A percentile compares a stretch with the other conserved stretches of the same genome.
phyloP scores from a whole-genome alignment of 1,284 basidiomycete genomes.

The Xerocomus subilludens region DNA sequence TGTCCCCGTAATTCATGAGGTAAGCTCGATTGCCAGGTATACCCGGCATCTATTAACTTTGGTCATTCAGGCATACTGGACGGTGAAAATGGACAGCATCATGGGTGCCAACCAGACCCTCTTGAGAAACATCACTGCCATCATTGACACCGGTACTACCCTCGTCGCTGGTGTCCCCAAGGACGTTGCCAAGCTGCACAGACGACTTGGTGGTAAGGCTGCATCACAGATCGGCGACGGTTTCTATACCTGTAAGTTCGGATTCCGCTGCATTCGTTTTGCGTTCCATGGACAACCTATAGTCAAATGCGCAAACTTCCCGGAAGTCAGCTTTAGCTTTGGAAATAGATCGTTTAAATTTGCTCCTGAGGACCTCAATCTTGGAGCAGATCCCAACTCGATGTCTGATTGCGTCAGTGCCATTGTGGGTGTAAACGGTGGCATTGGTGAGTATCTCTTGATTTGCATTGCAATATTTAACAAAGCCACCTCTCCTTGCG shows the following conservation, averaged over 20 bases:
- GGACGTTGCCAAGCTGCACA: slow-evolving; percentile 22
- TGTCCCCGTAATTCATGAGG: too few species aligned
- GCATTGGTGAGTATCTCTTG: too few species aligned
- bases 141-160: slow-evolving; percentile 64
- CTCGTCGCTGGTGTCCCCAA: slow-evolving; percentile 55
- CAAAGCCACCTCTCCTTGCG: too few species aligned
- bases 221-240: slow-evolving; percentile 10
- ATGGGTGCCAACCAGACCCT: slow-evolving; percentile 40
- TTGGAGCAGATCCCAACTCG: too few species aligned
- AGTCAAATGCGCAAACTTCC: slow-evolving; percentile 37
- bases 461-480: too few species aligned
- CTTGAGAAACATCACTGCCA: slow-evolving; percentile 44
- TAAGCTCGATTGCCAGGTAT: too few species aligned
- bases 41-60: slow-evolving; percentile 4
- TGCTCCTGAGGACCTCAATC: too few species aligned
- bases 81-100: slow-evolving; percentile 55
- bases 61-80: slow-evolving; percentile 57
- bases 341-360: slow-evolving; percentile 26
- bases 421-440: too few species aligned
- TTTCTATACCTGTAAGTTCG: slow-evolving; percentile 31
- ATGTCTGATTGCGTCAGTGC: too few species aligned
- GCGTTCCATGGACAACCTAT: not conserved
- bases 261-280: not conserved
- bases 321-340: slow-evolving; percentile 29
- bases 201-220: slow-evolving; percentile 20